phyloP scores from a whole-genome alignment of 768 basidiomycete species.

The Rhodocollybia butyracea region DNA sequence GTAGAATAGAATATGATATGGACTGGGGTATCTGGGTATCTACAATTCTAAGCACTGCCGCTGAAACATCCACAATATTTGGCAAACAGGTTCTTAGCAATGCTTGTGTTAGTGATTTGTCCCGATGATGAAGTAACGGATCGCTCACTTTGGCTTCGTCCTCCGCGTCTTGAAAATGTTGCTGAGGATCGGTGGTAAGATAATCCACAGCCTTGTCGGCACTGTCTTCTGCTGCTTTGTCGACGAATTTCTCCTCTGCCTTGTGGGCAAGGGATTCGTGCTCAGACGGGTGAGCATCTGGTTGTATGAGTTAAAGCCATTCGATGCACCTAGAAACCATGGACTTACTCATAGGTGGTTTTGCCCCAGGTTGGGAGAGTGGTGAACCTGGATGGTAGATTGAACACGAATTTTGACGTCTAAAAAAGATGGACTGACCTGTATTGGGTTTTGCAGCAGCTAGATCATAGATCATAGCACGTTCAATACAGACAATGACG shows the following conservation, averaged over 20 bases:
- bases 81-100: background rate
- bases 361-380: too few species aligned
- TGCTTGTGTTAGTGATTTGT: background rate
- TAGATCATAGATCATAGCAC: too few species aligned
- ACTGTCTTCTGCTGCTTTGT: background rate
- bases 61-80: slow-evolving; percentile 1
- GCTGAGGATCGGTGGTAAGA: background rate
- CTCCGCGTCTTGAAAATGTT: background rate
- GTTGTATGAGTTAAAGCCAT: background rate
- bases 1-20: background rate
- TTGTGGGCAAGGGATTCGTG: background rate
- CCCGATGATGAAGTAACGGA: too few species aligned
- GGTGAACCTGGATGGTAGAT: background rate
- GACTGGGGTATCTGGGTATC: background rate
- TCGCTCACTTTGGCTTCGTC: background rate
- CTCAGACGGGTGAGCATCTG: background rate
- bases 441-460: too few species aligned
- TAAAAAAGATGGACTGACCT: too few species aligned
- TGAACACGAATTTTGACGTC: background rate
- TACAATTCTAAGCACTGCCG: background rate
- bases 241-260: background rate
- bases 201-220: background rate
- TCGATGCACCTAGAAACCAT: background rate
- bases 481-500: too few species aligned
- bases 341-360: background rate